phyloP scores from a whole-genome alignment of 2,329 filamentous ascomycete genomes.

The Talaromyces albobiverticillius region DNA sequence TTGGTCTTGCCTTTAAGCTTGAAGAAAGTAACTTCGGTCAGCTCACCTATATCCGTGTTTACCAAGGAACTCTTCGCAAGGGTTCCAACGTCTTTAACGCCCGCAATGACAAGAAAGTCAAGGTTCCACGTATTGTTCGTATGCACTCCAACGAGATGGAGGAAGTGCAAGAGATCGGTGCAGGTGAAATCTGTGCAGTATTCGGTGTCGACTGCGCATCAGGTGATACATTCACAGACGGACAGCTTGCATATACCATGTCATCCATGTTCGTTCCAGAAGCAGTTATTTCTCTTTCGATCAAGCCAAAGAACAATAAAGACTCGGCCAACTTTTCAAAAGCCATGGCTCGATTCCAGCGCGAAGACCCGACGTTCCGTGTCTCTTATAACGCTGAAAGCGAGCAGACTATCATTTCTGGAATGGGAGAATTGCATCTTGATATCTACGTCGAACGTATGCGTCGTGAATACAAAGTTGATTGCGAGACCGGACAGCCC shows the following conservation, averaged over 20 bases:
- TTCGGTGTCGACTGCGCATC: slow-evolving; percentile 98
- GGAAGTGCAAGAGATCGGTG: slow-evolving; percentile 86
- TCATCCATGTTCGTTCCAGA: slow-evolving; percentile 96
- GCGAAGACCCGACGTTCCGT: slow-evolving; percentile 96
- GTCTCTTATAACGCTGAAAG: slow-evolving; percentile 89
- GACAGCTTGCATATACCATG: slow-evolving; percentile 89
- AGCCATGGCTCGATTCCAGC: slow-evolving; percentile 97
- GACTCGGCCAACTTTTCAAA: slow-evolving; percentile 95
- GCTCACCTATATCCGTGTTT: slow-evolving; percentile 96
- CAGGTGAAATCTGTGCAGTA: slow-evolving; percentile 96
- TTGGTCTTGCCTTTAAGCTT: slow-evolving; percentile 95
- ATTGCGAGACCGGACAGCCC: slow-evolving; percentile 91
- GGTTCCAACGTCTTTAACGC: slow-evolving; percentile 91
- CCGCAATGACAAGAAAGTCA: slow-evolving; percentile 90
- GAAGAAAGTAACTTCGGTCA: slow-evolving; percentile 99
- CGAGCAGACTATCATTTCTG: slow-evolving; percentile 95
- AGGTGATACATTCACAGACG: slow-evolving; percentile 97
- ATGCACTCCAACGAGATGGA: slow-evolving; percentile 99
- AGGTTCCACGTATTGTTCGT: slow-evolving; percentile 92
- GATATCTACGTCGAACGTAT: slow-evolving; percentile 98
- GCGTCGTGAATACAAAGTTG: slow-evolving; percentile 92
- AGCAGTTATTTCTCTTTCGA: slow-evolving; percentile 95
- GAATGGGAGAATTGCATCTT: slow-evolving; percentile 96
- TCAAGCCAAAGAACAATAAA: slow-evolving; percentile 90
- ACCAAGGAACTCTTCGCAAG: slow-evolving; percentile 88